Base-by-base conservation (phyloP, 768 basidiomycete species). In the Lentinula lateritia region DNA sequence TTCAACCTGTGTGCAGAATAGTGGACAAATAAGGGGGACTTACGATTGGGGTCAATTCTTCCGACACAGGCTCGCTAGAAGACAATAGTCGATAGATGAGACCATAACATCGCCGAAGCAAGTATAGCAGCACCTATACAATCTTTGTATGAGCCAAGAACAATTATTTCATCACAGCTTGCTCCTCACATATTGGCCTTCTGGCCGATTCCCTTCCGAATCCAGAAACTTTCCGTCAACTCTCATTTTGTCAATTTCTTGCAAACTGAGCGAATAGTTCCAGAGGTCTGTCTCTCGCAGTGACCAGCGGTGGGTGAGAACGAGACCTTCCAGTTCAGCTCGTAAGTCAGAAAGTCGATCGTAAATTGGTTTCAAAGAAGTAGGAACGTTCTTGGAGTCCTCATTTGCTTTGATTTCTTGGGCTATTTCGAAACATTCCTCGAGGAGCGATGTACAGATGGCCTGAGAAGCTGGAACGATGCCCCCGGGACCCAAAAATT, bases 181-280 rank as follows among this genome's bases (percentile, higher is more conserved):
- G 34, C 12, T 16, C 75, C 91, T 66, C 65, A 95, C 97, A 72
- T 93, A 97, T 89, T 99, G 97, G 9, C 97, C 96, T 59, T 89
- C 79, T 2, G 96, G 94, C 56, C 89, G 82, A 70, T 93, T 90
- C 2, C 95, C 97, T 43, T 98, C 95, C 0, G 89, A 81, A 69
- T 98, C 95, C 6, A 96, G 88, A 70, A 98, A 99, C 75, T 97
- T 96, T 61, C 97, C 97, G 64, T 98, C 94, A 6, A 98, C 85
- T 23, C 97, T 79, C 94, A 98, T 94, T 74, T 90, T 89, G 74
- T 99, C 97, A 43, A 99, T 95, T 73, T 98, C 95, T 69, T 95
- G 89, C 63, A 99, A 76, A 71, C 92, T 92, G 58, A 94, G 79
- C 20, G 93, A 92, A 74, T 96, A 98, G 74, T 93, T 98, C 82